Evolutionary conservation across 192 early-diverging fungal genomes (phyloP), one percentile per base, ranked within the genome.

Genomic region (Entomortierella parvispora): DNA sequence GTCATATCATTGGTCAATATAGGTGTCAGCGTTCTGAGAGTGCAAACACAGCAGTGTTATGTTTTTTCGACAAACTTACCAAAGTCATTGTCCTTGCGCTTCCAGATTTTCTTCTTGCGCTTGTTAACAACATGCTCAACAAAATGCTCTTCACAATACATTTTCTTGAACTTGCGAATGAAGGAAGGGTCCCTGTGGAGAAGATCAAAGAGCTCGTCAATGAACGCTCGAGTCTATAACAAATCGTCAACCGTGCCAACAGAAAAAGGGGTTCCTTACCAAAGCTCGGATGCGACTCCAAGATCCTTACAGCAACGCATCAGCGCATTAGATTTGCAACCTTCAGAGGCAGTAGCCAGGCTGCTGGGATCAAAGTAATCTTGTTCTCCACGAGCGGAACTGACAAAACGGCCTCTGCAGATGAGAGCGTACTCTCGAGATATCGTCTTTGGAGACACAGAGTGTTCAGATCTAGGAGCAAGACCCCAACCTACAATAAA

Each of bases 231-330:
- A 8, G 7, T 18, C 2, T 56, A 12, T 7, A 18, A 29, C 8
- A 34, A 29, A 56, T 17, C 22, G 22, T 18, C 14, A 53, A 53
- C 23, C 23, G 12, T 15, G 23, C 14, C 23, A 15, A 23, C 34
- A 57, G 42, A 5, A 33, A 4, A 33, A 57, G 3, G 32, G 15
- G 7, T 28, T n/a, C 20, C 44, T 68, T 84, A 87, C 93, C 96
- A 97, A 52, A 99, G 82, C 79, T 99, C 96, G 33, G 87, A 93
- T 0, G 94, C 93, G 25, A 95, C 82, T 26, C 93, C 95, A 53
- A 99, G 83, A 84, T 99, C 97, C 71, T 99, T 99, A 83, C 96
- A 99, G 81, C 96, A 97, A 32, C 96, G 89, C 87, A 97, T 93
- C 52, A 99, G 81, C 3, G 97, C 96, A 66, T 97, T 98, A 31